These are phyloP conservation scores for Paraphoma chrysanthemicola DNA, from an alignment of 2,329 filamentous ascomycete species.

Conservation along the genomic window DNA sequence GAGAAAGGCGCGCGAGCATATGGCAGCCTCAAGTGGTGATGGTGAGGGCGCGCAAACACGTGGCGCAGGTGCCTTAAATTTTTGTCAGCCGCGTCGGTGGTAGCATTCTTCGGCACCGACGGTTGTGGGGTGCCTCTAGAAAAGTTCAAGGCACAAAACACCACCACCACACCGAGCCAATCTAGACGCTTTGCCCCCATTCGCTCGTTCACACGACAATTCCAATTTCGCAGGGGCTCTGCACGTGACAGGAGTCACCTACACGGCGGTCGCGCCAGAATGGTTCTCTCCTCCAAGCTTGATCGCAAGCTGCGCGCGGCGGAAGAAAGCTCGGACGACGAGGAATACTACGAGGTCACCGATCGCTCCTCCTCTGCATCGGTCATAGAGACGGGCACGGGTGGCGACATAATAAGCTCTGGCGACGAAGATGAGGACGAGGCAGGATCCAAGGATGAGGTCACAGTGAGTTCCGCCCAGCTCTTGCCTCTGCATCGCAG, in stretches of 20 bases:
- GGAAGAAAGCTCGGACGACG: conserved; percentile 46
- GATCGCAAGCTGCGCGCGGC: conserved; percentile 45
- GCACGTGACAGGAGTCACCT: no score
- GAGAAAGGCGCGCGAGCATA: conserved; percentile 13
- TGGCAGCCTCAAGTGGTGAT: background rate
- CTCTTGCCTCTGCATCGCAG: background rate
- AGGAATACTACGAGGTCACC: conserved; percentile 49
- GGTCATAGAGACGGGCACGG: conserved; percentile 47
- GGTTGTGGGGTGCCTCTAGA: conserved; percentile 16
- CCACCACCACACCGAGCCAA: background rate
- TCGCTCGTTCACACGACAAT: no score
- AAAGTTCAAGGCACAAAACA: conserved; percentile 13
- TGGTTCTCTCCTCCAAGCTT: conserved; percentile 46
- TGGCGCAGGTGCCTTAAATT: conserved; percentile 12
- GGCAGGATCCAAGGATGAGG: conserved; percentile 29
- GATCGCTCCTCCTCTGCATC: conserved; percentile 49
- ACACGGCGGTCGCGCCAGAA: conserved; percentile 6
- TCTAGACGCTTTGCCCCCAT: no score
- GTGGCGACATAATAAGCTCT: conserved; percentile 44
- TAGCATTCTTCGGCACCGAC: conserved; percentile 7
- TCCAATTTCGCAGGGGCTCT: no score
- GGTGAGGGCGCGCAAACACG: conserved; percentile 1
- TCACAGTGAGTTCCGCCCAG: conserved; percentile 24
- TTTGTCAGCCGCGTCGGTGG: conserved; percentile 16
- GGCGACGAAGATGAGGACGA: conserved; percentile 37